Percentiles rank a stretch among this genome's conserved stretches.
phyloP scores from a whole-genome alignment of 805 yeast genomes.

The Komagataella kurtzmanii region DNA sequence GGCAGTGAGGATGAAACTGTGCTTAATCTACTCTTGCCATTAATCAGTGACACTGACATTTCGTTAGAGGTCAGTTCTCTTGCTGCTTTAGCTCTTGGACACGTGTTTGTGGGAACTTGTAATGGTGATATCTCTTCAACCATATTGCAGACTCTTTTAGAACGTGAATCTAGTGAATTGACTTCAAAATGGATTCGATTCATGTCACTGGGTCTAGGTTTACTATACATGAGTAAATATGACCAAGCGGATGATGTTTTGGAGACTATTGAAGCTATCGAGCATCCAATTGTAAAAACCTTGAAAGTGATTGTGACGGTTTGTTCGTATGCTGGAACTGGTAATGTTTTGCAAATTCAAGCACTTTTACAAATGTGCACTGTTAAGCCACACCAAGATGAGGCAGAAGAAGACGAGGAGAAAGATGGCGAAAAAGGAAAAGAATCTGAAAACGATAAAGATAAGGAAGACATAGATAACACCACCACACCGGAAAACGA shows the following conservation, averaged over 20 bases:
- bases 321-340: constrained; percentile 95
- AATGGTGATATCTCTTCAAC: constrained; percentile 92
- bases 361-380: constrained; percentile 81
- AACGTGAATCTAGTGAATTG: constrained; percentile 66
- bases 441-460: constrained; percentile 10
- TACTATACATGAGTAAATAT: constrained; percentile 85
- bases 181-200: constrained; percentile 81
- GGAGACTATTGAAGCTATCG: constrained; percentile 89
- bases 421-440: constrained; percentile 22
- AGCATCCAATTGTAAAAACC: constrained; percentile 84
- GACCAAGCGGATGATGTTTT: constrained; percentile 90
- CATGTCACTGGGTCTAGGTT: constrained; percentile 83
- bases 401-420: constrained; percentile 46
- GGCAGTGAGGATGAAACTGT: constrained; percentile 87
- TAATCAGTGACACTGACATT: constrained; percentile 63
- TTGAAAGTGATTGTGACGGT: constrained; percentile 82
- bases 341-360: constrained; percentile 92
- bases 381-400: constrained; percentile 44
- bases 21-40: constrained; percentile 61
- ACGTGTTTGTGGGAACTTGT: constrained; percentile 90
- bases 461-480: constrained; percentile 18
- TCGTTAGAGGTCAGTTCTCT: constrained; percentile 71
- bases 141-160: constrained; percentile 79
- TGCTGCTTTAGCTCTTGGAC: constrained; percentile 88
- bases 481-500: constrained; percentile 31